phyloP scores from a whole-genome alignment of 75 land plant species.

The Sequoia sempervirens region DNA sequence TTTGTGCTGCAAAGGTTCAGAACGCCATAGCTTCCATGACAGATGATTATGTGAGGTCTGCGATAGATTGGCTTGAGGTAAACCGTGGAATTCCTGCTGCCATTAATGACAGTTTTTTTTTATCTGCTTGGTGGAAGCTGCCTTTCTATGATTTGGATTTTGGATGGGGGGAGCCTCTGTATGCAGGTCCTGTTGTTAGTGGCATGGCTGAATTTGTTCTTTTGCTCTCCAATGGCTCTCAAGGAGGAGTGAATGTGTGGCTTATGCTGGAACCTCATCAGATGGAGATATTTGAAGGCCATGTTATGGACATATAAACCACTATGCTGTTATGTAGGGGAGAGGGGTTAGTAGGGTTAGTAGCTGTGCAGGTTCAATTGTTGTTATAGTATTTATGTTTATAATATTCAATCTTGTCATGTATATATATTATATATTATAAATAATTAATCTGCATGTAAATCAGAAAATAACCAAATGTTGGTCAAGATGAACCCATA shows the following conservation, averaged over 20 bases:
- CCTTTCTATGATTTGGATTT: slow-evolving; percentile 56
- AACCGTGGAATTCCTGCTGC: slow-evolving; percentile 45
- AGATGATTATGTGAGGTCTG: slow-evolving; percentile 47
- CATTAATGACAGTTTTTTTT: slow-evolving; percentile 33
- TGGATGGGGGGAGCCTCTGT: slow-evolving; percentile 61
- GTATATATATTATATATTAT: too few species aligned
- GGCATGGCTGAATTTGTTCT: slow-evolving; percentile 56
- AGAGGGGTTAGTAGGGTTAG: too few species aligned
- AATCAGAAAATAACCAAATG: too few species aligned
- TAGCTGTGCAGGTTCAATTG: too few species aligned
- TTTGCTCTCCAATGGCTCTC: slow-evolving; percentile 36
- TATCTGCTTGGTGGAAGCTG: slow-evolving; percentile 73
- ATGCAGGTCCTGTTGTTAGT: slow-evolving; percentile 51
- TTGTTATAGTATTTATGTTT: too few species aligned
- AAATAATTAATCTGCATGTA: too few species aligned
- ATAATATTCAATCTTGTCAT: too few species aligned
- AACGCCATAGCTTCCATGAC: slow-evolving; percentile 27
- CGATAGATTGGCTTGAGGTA: slow-evolving; percentile 55
- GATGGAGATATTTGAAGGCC: slow-evolving; percentile 33
- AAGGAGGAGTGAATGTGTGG: slow-evolving; percentile 30
- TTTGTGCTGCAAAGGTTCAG: slow-evolving; percentile 27
- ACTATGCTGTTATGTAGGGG: background rate
- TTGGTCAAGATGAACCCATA: too few species aligned
- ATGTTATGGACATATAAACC: slow-evolving; percentile 18
- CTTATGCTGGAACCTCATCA: slow-evolving; percentile 27